Base-by-base conservation (phyloP, 768 basidiomycete genomes). In the Multifurca ochricompacta region DNA sequence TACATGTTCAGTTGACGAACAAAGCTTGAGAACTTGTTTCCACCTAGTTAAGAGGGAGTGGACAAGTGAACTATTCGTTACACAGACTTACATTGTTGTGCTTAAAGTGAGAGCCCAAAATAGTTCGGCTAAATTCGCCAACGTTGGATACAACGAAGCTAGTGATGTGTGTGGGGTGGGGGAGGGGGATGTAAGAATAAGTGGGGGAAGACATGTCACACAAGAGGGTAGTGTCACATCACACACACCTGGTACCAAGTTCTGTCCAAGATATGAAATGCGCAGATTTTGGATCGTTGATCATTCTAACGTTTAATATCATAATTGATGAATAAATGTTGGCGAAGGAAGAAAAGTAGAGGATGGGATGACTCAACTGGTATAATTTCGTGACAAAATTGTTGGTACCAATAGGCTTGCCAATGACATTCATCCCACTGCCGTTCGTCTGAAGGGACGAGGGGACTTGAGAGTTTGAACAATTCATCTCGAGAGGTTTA, bases 1-100 rank as follows among this genome's bases (percentile, higher is more conserved):
- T 93, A 95, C 89, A 94, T 94, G 76, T 95, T 94, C 59, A 94
- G 78, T 66, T 95, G 92, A 60, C 93, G 83, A 50, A 94, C 91
- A 67, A 96, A 95, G 64, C 87, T 90, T 11, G 89, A 91, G 68
- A 96, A 95, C 83, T 95, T 64, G n/a, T n/a, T n/a, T n/a, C n/a
- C n/a, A n/a, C n/a, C n/a, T n/a, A n/a, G n/a, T n/a, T n/a, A n/a
- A n/a, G n/a, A n/a, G n/a, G n/a, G n/a, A n/a, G n/a, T n/a, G n/a
- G n/a, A n/a, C n/a, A n/a, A n/a, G n/a, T n/a, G n/a, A n/a, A n/a
- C n/a, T n/a, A n/a, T 31, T 48, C 23, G 45, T 30, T n/a, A 41
- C 28, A 51, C 39, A 30, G 13, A 31, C 85, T 53, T 57, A 87
- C 87, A 66, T 91, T 91, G 68, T 90, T 91, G 70, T 92, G 90